Conservation (phyloP, 345 rosid species). For the Microcos paniculata region DNA sequence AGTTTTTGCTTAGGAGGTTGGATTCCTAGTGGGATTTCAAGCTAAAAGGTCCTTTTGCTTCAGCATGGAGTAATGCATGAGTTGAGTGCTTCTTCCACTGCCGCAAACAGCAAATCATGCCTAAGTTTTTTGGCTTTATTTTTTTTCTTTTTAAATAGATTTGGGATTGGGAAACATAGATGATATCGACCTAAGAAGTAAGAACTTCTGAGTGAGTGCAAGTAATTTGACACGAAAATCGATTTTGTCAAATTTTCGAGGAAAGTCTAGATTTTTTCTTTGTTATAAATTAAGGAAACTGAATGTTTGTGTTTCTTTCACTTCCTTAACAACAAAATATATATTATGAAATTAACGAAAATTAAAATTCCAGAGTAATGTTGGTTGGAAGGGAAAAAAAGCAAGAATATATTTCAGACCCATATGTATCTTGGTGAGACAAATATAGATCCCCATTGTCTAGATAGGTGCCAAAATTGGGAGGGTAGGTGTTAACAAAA, state of each 20-base stretch:
- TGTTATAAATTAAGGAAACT: too few relatives aligned
- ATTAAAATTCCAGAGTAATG: neutral
- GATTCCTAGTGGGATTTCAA: conserved; percentile 35
- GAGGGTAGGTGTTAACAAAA: neutral
- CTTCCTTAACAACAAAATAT: neutral
- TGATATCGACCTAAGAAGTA: neutral
- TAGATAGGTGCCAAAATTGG: neutral
- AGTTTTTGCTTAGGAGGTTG: conserved; percentile 37
- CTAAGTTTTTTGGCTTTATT: neutral
- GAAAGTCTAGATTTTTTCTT: too few relatives aligned
- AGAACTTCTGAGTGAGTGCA: neutral
- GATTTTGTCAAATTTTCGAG: too few relatives aligned
- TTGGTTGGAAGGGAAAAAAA: neutral
- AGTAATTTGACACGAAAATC: too few relatives aligned
- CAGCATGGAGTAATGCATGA: conserved; percentile 18
- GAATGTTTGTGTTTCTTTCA: too few relatives aligned
- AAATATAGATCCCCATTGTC: neutral
- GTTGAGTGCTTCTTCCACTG: neutral
- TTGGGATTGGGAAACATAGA: too few relatives aligned
- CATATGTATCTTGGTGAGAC: neutral
- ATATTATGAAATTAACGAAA: neutral
- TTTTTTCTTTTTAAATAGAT: neutral
- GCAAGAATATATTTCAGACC: neutral
- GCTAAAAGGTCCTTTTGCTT: conserved; percentile 18
- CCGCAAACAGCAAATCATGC: neutral